These are phyloP conservation scores for Starmerella vitae DNA, from an alignment of 805 yeast species.

Conservation along the genomic window DNA sequence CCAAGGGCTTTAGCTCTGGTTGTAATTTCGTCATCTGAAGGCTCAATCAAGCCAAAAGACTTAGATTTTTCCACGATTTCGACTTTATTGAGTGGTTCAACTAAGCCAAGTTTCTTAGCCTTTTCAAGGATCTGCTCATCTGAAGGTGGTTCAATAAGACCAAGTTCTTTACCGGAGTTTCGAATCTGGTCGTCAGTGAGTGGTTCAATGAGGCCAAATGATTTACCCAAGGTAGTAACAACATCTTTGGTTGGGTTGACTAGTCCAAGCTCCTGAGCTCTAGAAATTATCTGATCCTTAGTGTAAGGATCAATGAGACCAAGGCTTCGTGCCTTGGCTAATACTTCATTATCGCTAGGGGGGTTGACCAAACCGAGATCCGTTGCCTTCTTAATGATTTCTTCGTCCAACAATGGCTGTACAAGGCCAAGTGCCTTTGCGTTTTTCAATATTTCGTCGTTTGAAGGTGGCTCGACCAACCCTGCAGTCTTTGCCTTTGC, in stretches of 20 bases:
- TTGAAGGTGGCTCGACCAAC: conserved; percentile 22
- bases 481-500: conserved; percentile 5
- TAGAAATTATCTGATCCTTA: conserved; percentile 2
- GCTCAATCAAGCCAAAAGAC: conserved; percentile 13
- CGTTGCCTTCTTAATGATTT: conserved; percentile 19
- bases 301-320: conserved; percentile 18
- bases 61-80: conserved; percentile 10
- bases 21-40: conserved; percentile 6
- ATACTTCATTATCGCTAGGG: conserved; percentile 5
- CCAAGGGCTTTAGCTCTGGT: conserved; percentile 11
- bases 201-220: conserved; percentile 9
- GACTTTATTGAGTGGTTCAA: conserved; percentile 28
- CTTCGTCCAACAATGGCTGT: conserved; percentile 42
- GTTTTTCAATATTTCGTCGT: conserved; percentile 31
- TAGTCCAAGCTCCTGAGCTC: conserved; percentile 5
- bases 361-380: conserved; percentile 17
- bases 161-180: conserved; percentile 28
- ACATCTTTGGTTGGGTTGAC: conserved; percentile 4
- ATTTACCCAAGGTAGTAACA: conserved; percentile 23
- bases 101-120: conserved; percentile 58
- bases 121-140: conserved; percentile 24
- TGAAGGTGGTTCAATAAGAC: conserved; percentile 31
- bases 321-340: conserved; percentile 13
- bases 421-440: conserved; percentile 4
- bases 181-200: conserved; percentile 20